phyloP scores from a whole-genome alignment of 306 rosid species.

The Herpetospermum pedunculosum region DNA sequence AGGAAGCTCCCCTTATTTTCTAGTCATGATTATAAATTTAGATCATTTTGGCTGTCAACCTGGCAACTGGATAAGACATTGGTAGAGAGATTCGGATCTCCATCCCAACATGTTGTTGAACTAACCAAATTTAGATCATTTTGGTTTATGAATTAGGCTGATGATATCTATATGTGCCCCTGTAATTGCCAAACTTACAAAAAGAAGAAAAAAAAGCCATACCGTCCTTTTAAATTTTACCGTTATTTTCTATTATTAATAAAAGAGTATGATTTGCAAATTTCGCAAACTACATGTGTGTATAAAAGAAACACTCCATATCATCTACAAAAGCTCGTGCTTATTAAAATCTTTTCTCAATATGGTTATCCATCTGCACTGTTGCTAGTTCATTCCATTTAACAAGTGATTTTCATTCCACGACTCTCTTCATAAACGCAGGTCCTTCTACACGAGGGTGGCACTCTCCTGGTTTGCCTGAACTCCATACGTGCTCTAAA shows the following conservation, averaged over 20 bases:
- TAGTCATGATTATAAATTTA: background rate
- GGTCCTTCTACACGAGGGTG: slow-evolving; percentile 97
- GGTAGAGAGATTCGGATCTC: too few species aligned
- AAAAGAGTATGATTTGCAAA: background rate
- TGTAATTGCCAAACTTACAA: background rate
- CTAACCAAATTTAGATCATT: too few species aligned
- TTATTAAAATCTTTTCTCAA: background rate
- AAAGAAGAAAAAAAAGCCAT: background rate
- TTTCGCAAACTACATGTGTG: background rate
- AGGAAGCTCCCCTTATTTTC: background rate
- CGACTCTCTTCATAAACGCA: slow-evolving; percentile 21
- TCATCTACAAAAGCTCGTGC: background rate
- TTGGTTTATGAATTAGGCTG: background rate
- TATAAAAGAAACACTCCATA: too few species aligned
- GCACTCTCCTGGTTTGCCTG: slow-evolving; percentile 87
- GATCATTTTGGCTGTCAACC: background rate
- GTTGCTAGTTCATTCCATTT: background rate
- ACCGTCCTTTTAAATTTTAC: background rate
- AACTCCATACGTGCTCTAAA: slow-evolving; percentile 81
- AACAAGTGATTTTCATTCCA: background rate
- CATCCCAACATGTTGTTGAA: too few species aligned
- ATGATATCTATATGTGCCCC: background rate
- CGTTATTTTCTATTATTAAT: background rate
- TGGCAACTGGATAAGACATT: too few species aligned
- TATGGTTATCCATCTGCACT: background rate